Evolutionary conservation across 2,329 filamentous ascomycete genomes (phyloP).

Genomic region (Aspergillus viridinutans): DNA sequence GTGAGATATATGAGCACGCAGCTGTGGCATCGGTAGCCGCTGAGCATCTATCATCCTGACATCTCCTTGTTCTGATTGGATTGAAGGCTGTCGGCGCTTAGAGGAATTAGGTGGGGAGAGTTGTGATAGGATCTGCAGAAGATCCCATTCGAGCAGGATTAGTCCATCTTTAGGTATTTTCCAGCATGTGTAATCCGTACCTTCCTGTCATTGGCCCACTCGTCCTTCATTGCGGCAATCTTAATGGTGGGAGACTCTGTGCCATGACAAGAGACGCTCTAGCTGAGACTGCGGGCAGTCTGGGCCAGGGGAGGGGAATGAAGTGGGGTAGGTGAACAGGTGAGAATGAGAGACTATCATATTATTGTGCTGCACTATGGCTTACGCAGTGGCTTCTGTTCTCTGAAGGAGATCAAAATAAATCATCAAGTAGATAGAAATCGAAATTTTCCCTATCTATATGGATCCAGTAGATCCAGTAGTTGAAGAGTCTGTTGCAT

Average conservation of each 20-base stretch:
- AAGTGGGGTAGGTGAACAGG: neutral
- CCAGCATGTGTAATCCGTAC: neutral
- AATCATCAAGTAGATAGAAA: too few species aligned
- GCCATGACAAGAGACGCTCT: neutral
- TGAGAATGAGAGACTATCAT: neutral
- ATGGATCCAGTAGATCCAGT: too few species aligned
- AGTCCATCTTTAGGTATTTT: neutral
- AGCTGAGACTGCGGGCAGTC: neutral
- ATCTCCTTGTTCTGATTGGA: slow-evolving; percentile 4
- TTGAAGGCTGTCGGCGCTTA: slow-evolving; percentile 4
- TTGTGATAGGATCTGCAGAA: slow-evolving; percentile 11
- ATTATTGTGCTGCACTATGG: too few species aligned
- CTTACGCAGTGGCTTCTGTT: neutral
- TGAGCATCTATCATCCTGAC: neutral
- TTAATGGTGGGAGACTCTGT: neutral
- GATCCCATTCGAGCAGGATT: neutral
- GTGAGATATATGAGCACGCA: neutral
- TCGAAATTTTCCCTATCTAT: neutral
- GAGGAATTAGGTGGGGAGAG: neutral
- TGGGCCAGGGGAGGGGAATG: neutral
- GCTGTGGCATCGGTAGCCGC: slow-evolving; percentile 4
- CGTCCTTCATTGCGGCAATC: neutral
- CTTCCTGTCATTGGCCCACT: neutral
- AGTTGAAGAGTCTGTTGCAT: too few species aligned
- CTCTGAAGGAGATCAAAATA: neutral